These are phyloP conservation scores for Dorcoceras hygrometricum DNA, from an alignment of 257 asterid species.

Conservation along the genomic window DNA sequence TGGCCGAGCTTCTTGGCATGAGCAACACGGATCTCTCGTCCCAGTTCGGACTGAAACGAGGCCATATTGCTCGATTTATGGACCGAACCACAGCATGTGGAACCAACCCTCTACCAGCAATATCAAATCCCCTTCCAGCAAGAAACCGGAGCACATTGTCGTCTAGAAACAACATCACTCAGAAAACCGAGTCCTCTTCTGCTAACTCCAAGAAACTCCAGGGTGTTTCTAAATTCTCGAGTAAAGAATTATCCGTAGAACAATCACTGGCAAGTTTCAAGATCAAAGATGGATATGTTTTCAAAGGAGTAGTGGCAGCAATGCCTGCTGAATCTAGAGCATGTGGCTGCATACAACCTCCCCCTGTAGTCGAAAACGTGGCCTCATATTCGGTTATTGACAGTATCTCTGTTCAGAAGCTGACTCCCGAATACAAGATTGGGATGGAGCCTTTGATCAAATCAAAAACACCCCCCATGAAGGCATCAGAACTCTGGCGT, in stretches of 20 bases:
- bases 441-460: conserved; percentile 66
- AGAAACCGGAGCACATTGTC: conserved; percentile 34
- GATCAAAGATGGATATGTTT: conserved; percentile 64
- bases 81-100: conserved; percentile 43
- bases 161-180: conserved; percentile 3
- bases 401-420: conserved; percentile 61
- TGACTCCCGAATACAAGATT: conserved; percentile 66
- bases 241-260: conserved; percentile 47
- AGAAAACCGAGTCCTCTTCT: too few species aligned
- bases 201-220: conserved; percentile 34
- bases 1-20: conserved; percentile 54
- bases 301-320: conserved; percentile 71
- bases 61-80: conserved; percentile 68
- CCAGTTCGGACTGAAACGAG: conserved; percentile 63
- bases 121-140: conserved; percentile 36
- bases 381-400: conserved; percentile 64
- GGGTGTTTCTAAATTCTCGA: conserved; percentile 17
- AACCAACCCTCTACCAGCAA: conserved; percentile 37
- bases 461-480: conserved; percentile 65
- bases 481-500: conserved; percentile 72
- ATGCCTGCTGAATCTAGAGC: conserved; percentile 71
- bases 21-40: conserved; percentile 46
- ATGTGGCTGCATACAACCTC: conserved; percentile 71
- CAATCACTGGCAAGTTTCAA: conserved; percentile 65
- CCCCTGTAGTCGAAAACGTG: conserved; percentile 56